These are phyloP conservation scores for Puya raimondii DNA, from an alignment of 176 grass and related monocot species.

Conservation along the genomic window DNA sequence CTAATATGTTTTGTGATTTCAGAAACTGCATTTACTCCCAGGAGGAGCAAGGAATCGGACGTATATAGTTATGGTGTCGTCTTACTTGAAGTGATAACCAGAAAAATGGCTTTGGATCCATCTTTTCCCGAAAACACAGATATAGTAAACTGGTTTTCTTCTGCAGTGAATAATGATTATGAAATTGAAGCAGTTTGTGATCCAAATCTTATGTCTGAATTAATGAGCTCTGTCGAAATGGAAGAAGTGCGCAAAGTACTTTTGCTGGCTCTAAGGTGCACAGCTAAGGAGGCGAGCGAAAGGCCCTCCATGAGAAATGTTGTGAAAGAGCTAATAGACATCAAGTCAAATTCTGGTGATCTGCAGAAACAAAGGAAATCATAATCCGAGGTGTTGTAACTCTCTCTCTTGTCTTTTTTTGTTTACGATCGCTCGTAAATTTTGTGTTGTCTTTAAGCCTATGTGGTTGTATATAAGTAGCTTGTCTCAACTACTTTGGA, in stretches of 20 bases:
- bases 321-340: conserved; percentile 46
- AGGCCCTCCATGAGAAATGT: conserved; percentile 49
- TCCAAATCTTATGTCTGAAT: conserved; percentile 35
- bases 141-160: conserved; percentile 50
- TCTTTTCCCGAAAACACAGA: conserved; percentile 35
- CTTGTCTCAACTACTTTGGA: too few species aligned
- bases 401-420: neutral
- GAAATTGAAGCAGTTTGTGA: conserved; percentile 42
- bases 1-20: neutral
- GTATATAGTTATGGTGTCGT: conserved; percentile 88
- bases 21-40: conserved; percentile 70
- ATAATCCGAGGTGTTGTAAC: neutral
- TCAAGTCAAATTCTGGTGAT: conserved; percentile 7
- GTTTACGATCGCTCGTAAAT: neutral
- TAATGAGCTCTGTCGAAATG: conserved; percentile 36
- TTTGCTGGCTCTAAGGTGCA: conserved; percentile 42
- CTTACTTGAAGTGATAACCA: conserved; percentile 63
- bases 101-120: conserved; percentile 39
- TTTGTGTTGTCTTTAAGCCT: too few species aligned
- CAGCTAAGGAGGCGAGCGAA: conserved; percentile 17
- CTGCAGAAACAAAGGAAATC: neutral
- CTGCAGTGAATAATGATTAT: conserved; percentile 15
- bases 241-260: conserved; percentile 43
- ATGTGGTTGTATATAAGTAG: too few species aligned
- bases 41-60: conserved; percentile 34